Base-by-base conservation (phyloP, 257 asterid genomes). In the Solanum sejunctum region DNA sequence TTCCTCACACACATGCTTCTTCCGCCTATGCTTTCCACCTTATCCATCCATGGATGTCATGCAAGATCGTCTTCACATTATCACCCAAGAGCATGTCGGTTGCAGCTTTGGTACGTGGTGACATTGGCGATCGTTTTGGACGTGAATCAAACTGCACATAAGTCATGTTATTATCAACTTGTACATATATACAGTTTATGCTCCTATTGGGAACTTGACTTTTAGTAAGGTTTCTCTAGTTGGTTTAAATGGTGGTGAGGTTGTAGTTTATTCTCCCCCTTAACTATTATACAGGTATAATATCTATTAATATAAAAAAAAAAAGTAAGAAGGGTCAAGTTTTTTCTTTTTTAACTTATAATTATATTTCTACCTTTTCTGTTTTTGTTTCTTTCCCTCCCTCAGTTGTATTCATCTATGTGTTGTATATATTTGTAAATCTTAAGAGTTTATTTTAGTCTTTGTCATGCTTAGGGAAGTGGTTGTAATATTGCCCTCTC, bases 81-180 rank as follows among this genome's bases (percentile, higher is more conserved):
- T 96, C 81, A 90, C 97, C 70, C 99, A 93, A 87, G 98, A 96
- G 87, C 98, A 94, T 84, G 97, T 96, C 9, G 96, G 98, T 55
- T 93, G 94, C 93, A 95, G 98, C 96, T 96, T 96, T 80, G 99
- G 99, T 56, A 93, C 96, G 12, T 92, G 94, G 97, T 95, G 92
- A 93, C 15, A 57, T 4, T 28, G 18, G 86, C 56, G 84, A 58
- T 45, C 60, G 67, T 85, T 63, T 57, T 81, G 86, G 66, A 81
- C 69, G 28, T 43, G 85, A 86, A 87, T 69, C 78, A 56, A 41
- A 75, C 82, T 93, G 95, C 94, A 92, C 90, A 89, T 89, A 89
- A 73, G 85, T 71, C 56, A 54, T 84, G 86, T 71, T 21, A 58
- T 71, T 21, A 58, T 84, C 82, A 84, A 70, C 45, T 84, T 84